phyloP scores from a whole-genome alignment of 1,284 basidiomycete genomes.

The Ceraceosorus guamensis region DNA sequence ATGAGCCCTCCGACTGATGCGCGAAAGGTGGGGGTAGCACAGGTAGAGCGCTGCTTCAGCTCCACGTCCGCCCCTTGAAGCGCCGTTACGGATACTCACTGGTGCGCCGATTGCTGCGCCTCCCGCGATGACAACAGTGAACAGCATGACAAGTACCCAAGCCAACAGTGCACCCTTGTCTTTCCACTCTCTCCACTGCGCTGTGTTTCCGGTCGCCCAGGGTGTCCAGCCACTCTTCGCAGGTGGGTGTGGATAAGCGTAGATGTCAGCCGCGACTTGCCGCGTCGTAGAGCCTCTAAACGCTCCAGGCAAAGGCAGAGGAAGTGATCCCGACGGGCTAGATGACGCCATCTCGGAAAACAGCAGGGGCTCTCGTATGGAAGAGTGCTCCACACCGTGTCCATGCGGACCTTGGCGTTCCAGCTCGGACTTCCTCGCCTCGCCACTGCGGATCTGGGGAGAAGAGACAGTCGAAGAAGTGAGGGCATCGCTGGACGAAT shows the following conservation, averaged over 20 bases:
- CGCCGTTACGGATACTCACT: background rate
- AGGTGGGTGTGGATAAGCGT: slow-evolving; percentile 6
- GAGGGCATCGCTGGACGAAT: too few species aligned
- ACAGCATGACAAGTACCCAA: slow-evolving; percentile 19
- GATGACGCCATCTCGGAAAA: background rate
- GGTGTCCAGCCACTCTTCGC: slow-evolving; percentile 12
- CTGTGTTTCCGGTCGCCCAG: slow-evolving; percentile 10
- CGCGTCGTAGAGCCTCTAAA: slow-evolving; percentile 1
- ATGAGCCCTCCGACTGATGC: slow-evolving; percentile 16
- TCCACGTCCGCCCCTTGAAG: slow-evolving; percentile 17
- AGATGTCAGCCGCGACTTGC: slow-evolving; percentile 5
- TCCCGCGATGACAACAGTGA: slow-evolving; percentile 21
- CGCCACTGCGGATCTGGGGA: too few species aligned
- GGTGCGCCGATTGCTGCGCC: slow-evolving; percentile 11
- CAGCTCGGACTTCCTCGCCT: background rate
- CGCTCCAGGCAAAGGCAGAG: slow-evolving; percentile 3
- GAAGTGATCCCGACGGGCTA: background rate
- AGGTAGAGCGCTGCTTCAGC: background rate
- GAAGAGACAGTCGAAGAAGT: too few species aligned
- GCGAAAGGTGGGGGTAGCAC: background rate
- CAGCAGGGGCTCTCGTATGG: slow-evolving; percentile 5
- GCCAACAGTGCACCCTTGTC: slow-evolving; percentile 32
- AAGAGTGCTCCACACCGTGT: background rate
- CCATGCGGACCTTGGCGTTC: background rate
- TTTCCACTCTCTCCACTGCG: slow-evolving; percentile 17